These are phyloP conservation scores for Arachis stenosperma DNA, from an alignment of 306 rosid species.

Conservation along the genomic window DNA sequence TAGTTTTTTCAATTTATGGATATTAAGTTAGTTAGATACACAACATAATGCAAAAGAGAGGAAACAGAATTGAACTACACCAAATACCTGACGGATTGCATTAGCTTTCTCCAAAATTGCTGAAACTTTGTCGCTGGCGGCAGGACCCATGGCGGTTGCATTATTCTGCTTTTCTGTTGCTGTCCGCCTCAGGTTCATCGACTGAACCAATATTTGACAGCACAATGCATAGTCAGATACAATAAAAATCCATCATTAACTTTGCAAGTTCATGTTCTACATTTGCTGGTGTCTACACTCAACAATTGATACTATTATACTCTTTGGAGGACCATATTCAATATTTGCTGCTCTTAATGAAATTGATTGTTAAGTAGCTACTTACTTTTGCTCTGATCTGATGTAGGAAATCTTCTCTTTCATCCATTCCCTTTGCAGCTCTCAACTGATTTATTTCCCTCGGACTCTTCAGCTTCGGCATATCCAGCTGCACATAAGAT, in stretches of 20 bases:
- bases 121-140: conserved; percentile 73
- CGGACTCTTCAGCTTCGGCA: conserved; percentile 46
- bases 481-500: conserved; percentile 44
- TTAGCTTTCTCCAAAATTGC: conserved; percentile 97
- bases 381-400: conserved; percentile 84
- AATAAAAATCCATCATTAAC: neutral
- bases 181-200: conserved; percentile 87
- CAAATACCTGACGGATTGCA: conserved; percentile 92
- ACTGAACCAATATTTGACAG: conserved; percentile 54
- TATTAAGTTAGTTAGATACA: conserved; percentile 20
- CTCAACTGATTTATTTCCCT: conserved; percentile 52
- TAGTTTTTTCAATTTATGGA: conserved; percentile 35
- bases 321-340: neutral
- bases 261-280: conserved; percentile 14
- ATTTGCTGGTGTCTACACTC: neutral
- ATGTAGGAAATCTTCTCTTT: conserved; percentile 78
- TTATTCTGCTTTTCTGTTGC: conserved; percentile 55
- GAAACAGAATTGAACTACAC: neutral
- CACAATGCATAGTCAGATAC: conserved; percentile 33
- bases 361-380: conserved; percentile 5
- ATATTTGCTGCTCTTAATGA: neutral
- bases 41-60: neutral
- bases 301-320: too few species aligned
- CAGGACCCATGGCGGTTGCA: conserved; percentile 48
- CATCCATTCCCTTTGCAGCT: conserved; percentile 55